Base-by-base conservation (phyloP, 139 green algal species). In the Protoeuglena noctilucae region DNA sequence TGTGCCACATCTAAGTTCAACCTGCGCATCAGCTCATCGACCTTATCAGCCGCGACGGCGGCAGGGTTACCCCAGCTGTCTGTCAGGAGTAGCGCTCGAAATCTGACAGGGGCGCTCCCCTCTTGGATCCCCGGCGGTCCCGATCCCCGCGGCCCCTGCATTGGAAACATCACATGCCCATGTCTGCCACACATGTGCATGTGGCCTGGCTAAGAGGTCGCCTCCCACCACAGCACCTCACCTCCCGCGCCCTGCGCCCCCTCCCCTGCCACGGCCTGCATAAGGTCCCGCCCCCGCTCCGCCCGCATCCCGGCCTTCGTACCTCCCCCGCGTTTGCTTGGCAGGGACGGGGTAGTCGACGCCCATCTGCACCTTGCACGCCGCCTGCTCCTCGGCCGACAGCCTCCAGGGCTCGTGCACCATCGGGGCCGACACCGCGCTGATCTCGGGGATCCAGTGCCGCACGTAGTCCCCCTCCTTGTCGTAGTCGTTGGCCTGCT, bases 371-470 rank as follows among this genome's bases (percentile, higher is more conserved):
- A 54, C 24, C 26, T 25, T 41, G 12, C 50, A 40, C 22, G 21
- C 1, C 41, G 53, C 63, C 71, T 81, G 64, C 57, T 88, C 81
- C 14, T 70, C 67, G 16, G 43, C 54, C 29, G 66, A 68, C 75
- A 95, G 83, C 27, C 61, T 54, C 70, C 76, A 86, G 17, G 88
- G 88, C 66, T 90, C 79, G 55, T 93, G 77, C 21, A 93, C 75
- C 19, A 63, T 41, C 18, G 43, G 24, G 0, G 61, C 31, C 0
- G 86, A 77, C 48, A 96, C 75, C 1, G 73, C 70, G 2, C 34
- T 43, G 22, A 96, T 72, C 76, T 96, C 88, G 5, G 88, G 88
- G 6, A 89, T 47, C 88, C 88, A 96, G 21, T 73, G 67, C 17
- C 70, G 62, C 23, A 94, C 74, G 71, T 96, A 96, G 14, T 85